These are phyloP conservation scores for Claviceps sp. DNA, from an alignment of 2,329 filamentous ascomycete genomes.

Conservation along the genomic window DNA sequence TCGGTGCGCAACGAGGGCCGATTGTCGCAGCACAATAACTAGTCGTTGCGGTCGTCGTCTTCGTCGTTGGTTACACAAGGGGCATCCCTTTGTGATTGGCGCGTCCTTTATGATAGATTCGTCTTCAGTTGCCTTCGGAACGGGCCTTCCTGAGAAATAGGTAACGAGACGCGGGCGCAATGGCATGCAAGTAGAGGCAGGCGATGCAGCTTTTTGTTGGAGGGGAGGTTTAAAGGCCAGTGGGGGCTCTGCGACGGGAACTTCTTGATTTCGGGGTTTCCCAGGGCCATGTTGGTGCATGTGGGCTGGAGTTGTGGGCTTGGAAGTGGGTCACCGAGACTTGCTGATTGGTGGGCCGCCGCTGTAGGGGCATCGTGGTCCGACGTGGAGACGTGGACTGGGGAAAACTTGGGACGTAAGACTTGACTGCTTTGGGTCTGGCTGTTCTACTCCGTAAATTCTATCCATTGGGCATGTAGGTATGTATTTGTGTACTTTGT, in stretches of 20 bases:
- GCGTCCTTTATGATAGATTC: no score
- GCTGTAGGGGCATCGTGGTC: no score
- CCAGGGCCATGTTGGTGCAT: not conserved
- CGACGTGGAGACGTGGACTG: no score
- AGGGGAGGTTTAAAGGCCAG: constrained; percentile 3
- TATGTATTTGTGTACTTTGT: no score
- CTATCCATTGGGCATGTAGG: no score
- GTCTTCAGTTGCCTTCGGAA: not conserved
- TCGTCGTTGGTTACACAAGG: not conserved
- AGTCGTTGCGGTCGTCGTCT: not conserved
- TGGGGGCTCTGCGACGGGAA: constrained; percentile 1
- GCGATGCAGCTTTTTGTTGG: constrained; percentile 4
- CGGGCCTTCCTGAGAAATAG: not conserved
- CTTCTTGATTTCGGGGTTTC: not conserved
- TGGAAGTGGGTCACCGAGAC: not conserved
- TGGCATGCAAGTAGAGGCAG: not conserved
- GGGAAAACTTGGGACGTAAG: no score
- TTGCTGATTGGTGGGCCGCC: no score
- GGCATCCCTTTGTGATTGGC: not conserved
- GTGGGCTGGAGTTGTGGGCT: not conserved
- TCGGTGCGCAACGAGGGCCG: not conserved
- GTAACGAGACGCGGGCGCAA: constrained; percentile 3
- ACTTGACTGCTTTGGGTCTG: no score
- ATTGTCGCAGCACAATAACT: constrained; percentile 3
- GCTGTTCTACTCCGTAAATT: no score